phyloP scores from a whole-genome alignment of 345 rosid genomes.

The Firmiana major region DNA sequence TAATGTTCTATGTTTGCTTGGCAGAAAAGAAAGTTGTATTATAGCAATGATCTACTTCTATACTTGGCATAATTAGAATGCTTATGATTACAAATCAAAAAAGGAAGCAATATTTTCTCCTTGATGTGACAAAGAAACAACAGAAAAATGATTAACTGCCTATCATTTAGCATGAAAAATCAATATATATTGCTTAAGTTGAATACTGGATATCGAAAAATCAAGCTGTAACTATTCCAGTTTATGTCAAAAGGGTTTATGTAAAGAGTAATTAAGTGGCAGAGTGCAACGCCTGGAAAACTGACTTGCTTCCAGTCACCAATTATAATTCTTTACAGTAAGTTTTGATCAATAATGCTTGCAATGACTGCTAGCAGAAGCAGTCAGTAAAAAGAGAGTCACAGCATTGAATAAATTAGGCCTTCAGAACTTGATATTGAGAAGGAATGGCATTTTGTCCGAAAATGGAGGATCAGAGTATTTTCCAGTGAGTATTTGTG shows the following conservation, averaged over 20 bases:
- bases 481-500: constrained; percentile 77
- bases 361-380: constrained; percentile 9
- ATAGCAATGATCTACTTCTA: not conserved
- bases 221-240: not conserved
- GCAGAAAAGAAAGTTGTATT: not conserved
- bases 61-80: not conserved
- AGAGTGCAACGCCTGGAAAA: not conserved
- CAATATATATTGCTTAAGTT: not conserved
- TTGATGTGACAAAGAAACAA: not conserved
- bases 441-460: constrained; percentile 79
- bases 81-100: not conserved
- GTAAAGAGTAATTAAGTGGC: not conserved
- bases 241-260: not conserved
- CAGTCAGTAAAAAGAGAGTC: constrained; percentile 14
- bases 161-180: not conserved
- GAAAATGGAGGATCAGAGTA: constrained; percentile 84
- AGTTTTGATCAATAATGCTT: constrained; percentile 6
- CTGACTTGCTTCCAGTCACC: constrained; percentile 17
- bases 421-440: constrained; percentile 61
- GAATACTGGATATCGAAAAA: not conserved
- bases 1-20: not conserved
- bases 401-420: constrained; percentile 7
- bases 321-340: constrained; percentile 8
- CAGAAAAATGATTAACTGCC: not conserved
- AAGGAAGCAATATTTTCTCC: not conserved